Evolutionary conservation across 2,329 filamentous ascomycete genomes (phyloP).

Genomic region (Penicillium occitanis): DNA sequence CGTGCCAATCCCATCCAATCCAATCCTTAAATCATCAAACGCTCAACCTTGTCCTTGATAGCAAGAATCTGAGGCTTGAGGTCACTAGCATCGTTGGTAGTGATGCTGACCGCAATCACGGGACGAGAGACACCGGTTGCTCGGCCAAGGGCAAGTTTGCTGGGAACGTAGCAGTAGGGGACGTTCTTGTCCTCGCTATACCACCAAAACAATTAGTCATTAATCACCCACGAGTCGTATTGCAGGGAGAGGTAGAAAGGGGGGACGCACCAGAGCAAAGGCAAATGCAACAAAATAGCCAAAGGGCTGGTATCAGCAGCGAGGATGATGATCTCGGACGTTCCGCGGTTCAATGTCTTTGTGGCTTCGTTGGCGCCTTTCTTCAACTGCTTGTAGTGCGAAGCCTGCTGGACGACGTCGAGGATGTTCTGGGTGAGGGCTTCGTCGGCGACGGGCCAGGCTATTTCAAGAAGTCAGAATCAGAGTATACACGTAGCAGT

Average conservation of each 20-base stretch:
- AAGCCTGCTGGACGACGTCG: constrained; percentile 73
- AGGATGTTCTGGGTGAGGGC: constrained; percentile 78
- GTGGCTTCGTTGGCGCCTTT: constrained; percentile 86
- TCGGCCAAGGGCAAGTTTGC: constrained; percentile 79
- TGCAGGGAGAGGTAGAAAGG: background rate
- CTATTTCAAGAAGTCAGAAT: constrained; percentile 35
- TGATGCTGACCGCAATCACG: constrained; percentile 86
- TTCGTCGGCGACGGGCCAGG: constrained; percentile 71
- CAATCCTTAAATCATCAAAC: constrained; percentile 76
- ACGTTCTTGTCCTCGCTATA: constrained; percentile 68
- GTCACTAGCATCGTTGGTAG: constrained; percentile 87
- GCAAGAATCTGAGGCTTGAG: constrained; percentile 82
- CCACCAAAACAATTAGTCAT: background rate
- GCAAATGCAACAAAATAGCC: constrained; percentile 84
- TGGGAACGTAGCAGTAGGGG: constrained; percentile 70
- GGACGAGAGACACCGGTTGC: constrained; percentile 85
- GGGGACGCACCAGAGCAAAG: constrained; percentile 58
- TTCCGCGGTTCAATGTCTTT: constrained; percentile 88
- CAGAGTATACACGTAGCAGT: background rate
- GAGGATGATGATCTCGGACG: constrained; percentile 83
- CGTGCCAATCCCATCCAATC: background rate
- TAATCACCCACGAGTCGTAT: background rate
- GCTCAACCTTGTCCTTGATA: constrained; percentile 93
- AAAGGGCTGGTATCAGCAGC: constrained; percentile 81
- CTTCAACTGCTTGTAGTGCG: constrained; percentile 69